phyloP scores from a whole-genome alignment of 2,329 filamentous ascomycete genomes.

The Trichoderma atrobrunneum region DNA sequence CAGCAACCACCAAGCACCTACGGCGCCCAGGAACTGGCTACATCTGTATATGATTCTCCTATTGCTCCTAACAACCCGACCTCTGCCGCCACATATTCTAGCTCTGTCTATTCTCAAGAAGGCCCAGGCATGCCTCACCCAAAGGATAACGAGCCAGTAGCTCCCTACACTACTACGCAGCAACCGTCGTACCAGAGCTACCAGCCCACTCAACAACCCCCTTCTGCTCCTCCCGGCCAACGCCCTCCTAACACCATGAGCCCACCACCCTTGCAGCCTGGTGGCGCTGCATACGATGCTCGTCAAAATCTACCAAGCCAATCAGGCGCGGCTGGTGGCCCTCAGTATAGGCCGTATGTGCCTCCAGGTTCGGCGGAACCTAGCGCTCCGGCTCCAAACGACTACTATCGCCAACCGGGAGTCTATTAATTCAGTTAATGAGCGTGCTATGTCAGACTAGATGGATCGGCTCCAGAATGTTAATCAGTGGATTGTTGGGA shows the following conservation, averaged over 20 bases:
- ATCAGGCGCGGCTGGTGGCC: constrained; percentile 24
- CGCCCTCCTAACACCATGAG: constrained; percentile 35
- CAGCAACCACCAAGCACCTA: constrained; percentile 38
- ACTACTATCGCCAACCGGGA: constrained; percentile 53
- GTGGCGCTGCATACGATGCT: constrained; percentile 47
- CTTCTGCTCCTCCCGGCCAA: constrained; percentile 38
- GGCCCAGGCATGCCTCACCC: constrained; percentile 35
- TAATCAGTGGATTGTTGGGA: neutral
- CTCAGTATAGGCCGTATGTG: constrained; percentile 61
- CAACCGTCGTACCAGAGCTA: constrained; percentile 45
- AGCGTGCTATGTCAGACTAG: neutral
- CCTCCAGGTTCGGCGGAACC: constrained; percentile 43
- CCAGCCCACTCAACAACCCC: constrained; percentile 36
- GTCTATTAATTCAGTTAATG: constrained; percentile 28
- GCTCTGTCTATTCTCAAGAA: constrained; percentile 49
- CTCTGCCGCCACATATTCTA: constrained; percentile 44
- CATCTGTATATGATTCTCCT: constrained; percentile 73
- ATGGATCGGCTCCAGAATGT: neutral
- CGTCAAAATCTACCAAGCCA: constrained; percentile 52
- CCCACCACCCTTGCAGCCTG: constrained; percentile 45
- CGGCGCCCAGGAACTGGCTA: constrained; percentile 70
- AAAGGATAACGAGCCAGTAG: constrained; percentile 30
- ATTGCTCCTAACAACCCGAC: constrained; percentile 53
- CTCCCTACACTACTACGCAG: constrained; percentile 27
- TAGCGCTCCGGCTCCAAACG: constrained; percentile 51